phyloP scores from a whole-genome alignment of 768 basidiomycete species.

The Aureoboletus auriporus region DNA sequence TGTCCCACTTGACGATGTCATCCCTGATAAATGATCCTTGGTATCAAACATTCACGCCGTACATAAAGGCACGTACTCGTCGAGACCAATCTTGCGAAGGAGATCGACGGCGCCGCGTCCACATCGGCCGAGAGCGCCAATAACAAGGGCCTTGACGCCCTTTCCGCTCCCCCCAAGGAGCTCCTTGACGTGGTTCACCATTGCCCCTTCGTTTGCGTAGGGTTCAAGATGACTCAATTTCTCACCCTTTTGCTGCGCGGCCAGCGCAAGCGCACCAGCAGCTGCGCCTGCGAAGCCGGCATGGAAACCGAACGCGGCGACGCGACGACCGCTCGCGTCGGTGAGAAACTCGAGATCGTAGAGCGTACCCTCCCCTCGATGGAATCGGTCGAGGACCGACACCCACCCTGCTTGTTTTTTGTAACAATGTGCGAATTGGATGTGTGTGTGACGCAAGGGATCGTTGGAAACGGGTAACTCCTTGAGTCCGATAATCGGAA shows the following conservation, averaged over 20 bases:
- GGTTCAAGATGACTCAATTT: slow-evolving; percentile 70
- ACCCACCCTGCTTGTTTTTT: slow-evolving; percentile 94
- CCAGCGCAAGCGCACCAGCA: slow-evolving; percentile 79
- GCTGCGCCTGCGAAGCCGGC: slow-evolving; percentile 99
- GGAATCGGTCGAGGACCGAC: slow-evolving; percentile 79
- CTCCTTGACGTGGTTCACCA: slow-evolving; percentile 72
- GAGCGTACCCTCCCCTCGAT: slow-evolving; percentile 74
- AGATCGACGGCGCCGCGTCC: slow-evolving; percentile 93
- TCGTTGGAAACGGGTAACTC: slow-evolving; percentile 83
- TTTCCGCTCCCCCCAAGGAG: slow-evolving; percentile 65
- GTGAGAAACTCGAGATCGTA: slow-evolving; percentile 97
- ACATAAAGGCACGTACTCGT: slow-evolving; percentile 60
- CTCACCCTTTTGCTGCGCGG: slow-evolving; percentile 57
- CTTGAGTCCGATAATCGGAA: slow-evolving; percentile 93
- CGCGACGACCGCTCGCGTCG: slow-evolving; percentile 79
- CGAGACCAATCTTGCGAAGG: slow-evolving; percentile 92
- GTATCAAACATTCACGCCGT: background rate
- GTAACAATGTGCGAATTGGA: slow-evolving; percentile 98
- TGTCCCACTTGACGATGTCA: slow-evolving; percentile 96
- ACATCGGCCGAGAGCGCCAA: slow-evolving; percentile 93
- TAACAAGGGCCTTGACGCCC: slow-evolving; percentile 83
- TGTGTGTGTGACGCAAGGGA: slow-evolving; percentile 89
- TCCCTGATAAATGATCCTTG: slow-evolving; percentile 45
- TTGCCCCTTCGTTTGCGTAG: slow-evolving; percentile 77
- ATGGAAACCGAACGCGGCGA: slow-evolving; percentile 97